A percentile compares a stretch with the other conserved stretches of the same genome.
Conservation (phyloP, 192 early-diverging fungal species). For the Coemansia sp. region DNA sequence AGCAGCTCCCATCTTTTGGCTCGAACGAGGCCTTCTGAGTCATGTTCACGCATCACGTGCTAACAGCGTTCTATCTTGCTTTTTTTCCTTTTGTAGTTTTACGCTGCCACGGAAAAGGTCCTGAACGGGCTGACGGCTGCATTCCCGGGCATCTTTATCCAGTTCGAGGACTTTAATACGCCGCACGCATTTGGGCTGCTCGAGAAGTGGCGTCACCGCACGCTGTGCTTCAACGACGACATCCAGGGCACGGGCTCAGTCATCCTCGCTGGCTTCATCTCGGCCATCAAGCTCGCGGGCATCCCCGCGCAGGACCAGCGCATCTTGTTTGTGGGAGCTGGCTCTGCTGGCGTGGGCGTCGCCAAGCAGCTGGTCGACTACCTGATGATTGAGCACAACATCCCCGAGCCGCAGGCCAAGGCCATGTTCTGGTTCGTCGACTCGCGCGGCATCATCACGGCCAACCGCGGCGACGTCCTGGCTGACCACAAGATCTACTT, state of each 20-base stretch:
- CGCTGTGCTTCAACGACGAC: conserved; percentile 91
- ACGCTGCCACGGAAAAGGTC: conserved; percentile 81
- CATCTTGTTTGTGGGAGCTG: conserved; percentile 94
- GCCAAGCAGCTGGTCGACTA: conserved; percentile 88
- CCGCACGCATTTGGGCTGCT: conserved; percentile 91
- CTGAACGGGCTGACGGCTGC: conserved; percentile 67
- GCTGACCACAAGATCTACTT: conserved; percentile 85
- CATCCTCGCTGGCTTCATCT: conserved; percentile 91
- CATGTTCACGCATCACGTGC: conserved; percentile 7
- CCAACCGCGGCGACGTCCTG: conserved; percentile 84
- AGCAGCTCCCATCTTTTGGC: background rate
- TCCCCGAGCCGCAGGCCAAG: conserved; percentile 68
- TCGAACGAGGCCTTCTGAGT: conserved; percentile 6
- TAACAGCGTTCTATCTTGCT: background rate
- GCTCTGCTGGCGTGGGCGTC: conserved; percentile 94
- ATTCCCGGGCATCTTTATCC: conserved; percentile 85
- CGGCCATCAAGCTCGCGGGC: conserved; percentile 72
- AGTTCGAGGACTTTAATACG: conserved; percentile 96
- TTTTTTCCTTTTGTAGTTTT: conserved; percentile 60
- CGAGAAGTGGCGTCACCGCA: conserved; percentile 73
- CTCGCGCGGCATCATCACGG: conserved; percentile 88
- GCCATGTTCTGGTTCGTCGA: conserved; percentile 83
- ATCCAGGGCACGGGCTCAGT: conserved; percentile 79
- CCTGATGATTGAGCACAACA: conserved; percentile 75
- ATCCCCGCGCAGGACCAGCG: conserved; percentile 76